Conservation (phyloP, 805 yeast species). For the Metschnikowia borealis region DNA sequence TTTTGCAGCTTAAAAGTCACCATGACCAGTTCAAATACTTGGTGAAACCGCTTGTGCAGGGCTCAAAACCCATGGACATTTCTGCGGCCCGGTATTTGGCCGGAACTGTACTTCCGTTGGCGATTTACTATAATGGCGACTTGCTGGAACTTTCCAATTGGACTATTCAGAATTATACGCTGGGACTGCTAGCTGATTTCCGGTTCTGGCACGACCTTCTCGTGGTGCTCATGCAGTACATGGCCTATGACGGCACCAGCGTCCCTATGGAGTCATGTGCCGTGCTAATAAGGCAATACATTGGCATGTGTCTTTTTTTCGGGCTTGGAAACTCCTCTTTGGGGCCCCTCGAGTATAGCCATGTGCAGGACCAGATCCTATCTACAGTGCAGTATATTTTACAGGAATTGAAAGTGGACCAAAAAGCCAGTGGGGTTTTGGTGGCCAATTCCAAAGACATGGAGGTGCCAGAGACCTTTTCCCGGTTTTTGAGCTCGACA, state of each 20-base stretch:
- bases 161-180: conserved; percentile 15
- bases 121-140: conserved; percentile 18
- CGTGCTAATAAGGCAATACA: conserved; percentile 6
- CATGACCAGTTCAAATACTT: conserved; percentile 21
- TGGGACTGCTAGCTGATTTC: conserved; percentile 6
- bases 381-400: conserved; percentile 18
- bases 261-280: neutral
- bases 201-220: conserved; percentile 14
- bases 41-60: conserved; percentile 20
- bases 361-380: conserved; percentile 27
- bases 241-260: neutral
- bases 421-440: neutral
- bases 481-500: conserved; percentile 15
- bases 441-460: neutral
- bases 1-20: conserved; percentile 11
- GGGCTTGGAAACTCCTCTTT: conserved; percentile 13
- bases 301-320: conserved; percentile 10
- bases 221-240: conserved; percentile 5
- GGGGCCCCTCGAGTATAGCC: conserved; percentile 25
- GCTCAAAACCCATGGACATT: conserved; percentile 15
- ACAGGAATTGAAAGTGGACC: neutral
- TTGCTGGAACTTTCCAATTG: conserved; percentile 26
- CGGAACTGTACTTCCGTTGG: conserved; percentile 28
- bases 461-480: conserved; percentile 8
- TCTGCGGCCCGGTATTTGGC: conserved; percentile 7